Base-by-base conservation (phyloP, 495 filamentous ascomycete species). In the Neurospora sp. region DNA sequence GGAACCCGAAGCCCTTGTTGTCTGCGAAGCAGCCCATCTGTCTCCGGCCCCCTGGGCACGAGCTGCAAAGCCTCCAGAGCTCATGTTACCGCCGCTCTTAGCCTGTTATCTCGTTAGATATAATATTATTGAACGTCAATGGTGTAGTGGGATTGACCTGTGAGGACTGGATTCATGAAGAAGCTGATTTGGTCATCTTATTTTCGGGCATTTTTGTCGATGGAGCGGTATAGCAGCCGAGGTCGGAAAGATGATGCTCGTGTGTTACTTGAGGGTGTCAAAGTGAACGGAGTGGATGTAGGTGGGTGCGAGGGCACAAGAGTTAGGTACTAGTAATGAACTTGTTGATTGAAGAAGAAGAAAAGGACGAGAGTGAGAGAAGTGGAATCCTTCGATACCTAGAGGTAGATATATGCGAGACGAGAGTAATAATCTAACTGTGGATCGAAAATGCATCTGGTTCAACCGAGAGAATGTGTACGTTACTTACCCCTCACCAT, bases 1-100 rank as follows among this genome's bases (percentile, higher is more conserved):
- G 20, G 23, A 54, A 54, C 46, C 20, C 20, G 46, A 59, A 31
- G 20, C 48, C 11, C 5, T 27, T 27, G 23, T 31, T 59, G 10
- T 27, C 12, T 59, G 11, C 48, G 48, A 31, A 31, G 48, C 11
- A 5, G 20, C 23, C 48, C 0, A 31, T 59, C 5, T 59, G 12
- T 59, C 23, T 59, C 23, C 23, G 5, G 48, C 11, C 5, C 0
- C 2, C 23, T 59, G 23, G 0, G 48, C 23, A 16, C 48, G 48
- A 16, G 48, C 11, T 59, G 48, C 23, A 5, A 59, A 59, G 48
- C 48, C 48, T 31, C 23, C 23, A 12, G 48, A 59, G 48, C 48
- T 59, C 23, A 59, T 59, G 5, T 59, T 3, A 59, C 48, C 12
- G 5, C 23, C 48, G 23, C 48, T 4, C 48, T 86, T 59, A 14